A percentile compares a stretch with the other conserved stretches of the same genome.
These are phyloP conservation scores for Cadophora sp. DNA, from an alignment of 2,329 filamentous ascomycete species.

Conservation along the genomic window DNA sequence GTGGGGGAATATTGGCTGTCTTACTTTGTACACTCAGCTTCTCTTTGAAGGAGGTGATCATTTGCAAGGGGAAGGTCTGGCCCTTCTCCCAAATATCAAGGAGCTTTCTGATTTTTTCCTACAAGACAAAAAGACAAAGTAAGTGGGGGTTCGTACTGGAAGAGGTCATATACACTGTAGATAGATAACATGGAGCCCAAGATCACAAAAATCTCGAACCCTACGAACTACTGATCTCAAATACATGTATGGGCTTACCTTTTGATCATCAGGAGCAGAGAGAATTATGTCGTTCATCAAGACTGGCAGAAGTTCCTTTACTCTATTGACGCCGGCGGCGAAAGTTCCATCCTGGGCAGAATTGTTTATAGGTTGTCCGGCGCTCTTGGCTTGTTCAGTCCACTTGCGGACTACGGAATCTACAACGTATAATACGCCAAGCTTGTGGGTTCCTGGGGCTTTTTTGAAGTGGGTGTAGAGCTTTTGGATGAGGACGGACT, in stretches of 20 bases:
- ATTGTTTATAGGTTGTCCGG: conserved; percentile 81
- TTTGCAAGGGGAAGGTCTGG: conserved; percentile 81
- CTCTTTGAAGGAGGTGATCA: conserved; percentile 84
- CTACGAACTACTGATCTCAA: conserved; percentile 35
- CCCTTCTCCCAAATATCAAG: conserved; percentile 98
- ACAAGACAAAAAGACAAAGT: conserved; percentile 58
- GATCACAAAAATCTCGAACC: conserved; percentile 38
- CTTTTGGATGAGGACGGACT: conserved; percentile 93
- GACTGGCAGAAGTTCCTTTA: conserved; percentile 91
- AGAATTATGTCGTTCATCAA: conserved; percentile 96
- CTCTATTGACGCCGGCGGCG: conserved; percentile 93
- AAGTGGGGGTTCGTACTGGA: conserved; percentile 49
- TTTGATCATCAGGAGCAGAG: conserved; percentile 90
- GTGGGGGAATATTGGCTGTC: conserved; percentile 48
- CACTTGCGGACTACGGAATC: conserved; percentile 99
- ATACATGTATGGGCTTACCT: conserved; percentile 71
- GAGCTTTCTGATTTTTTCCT: conserved; percentile 96
- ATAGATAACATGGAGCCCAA: conserved; percentile 32
- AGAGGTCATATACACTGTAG: conserved; percentile 24
- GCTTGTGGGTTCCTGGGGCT: conserved; percentile 91
- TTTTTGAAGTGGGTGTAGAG: conserved; percentile 98
- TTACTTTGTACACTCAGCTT: conserved; percentile 77
- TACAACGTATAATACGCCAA: conserved; percentile 99
- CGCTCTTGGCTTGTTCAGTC: conserved; percentile 91
- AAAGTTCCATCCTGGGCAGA: conserved; percentile 89